A percentile compares a stretch with the other conserved stretches of the same genome.
Conservation (phyloP, 2,329 filamentous ascomycete species). For the Paramyrothecium sp. region DNA sequence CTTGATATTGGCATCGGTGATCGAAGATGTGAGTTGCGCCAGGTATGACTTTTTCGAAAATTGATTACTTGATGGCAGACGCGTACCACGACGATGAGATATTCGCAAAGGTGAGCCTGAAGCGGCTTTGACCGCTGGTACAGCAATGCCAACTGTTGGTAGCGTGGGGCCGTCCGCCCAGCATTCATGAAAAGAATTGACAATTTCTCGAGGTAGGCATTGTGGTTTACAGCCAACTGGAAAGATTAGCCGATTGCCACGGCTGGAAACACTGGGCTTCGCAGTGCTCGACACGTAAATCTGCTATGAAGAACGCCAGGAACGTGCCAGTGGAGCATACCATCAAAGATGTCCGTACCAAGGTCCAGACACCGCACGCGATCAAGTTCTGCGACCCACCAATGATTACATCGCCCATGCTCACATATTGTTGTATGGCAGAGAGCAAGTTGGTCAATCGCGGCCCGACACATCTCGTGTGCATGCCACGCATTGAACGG, state of each 20-base stretch:
- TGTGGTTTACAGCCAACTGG: constrained; percentile 26
- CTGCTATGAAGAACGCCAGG: not conserved
- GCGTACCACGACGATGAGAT: constrained; percentile 36
- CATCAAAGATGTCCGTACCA: constrained; percentile 38
- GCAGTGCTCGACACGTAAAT: too few relatives aligned
- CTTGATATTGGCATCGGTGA: constrained; percentile 30
- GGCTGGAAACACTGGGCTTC: too few relatives aligned
- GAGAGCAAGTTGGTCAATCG: constrained; percentile 38
- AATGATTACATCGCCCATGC: constrained; percentile 32
- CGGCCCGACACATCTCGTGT: constrained; percentile 33
- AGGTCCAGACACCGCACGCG: constrained; percentile 42
- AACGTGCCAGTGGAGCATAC: constrained; percentile 20
- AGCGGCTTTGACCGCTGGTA: constrained; percentile 35
- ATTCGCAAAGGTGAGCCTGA: constrained; percentile 34
- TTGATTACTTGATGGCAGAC: constrained; percentile 34
- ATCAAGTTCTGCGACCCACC: constrained; percentile 43
- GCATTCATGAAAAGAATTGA: constrained; percentile 38
- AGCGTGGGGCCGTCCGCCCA: constrained; percentile 36
- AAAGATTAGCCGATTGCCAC: not conserved
- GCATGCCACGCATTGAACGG: constrained; percentile 7
- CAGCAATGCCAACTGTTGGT: constrained; percentile 34
- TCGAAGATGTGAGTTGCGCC: constrained; percentile 23
- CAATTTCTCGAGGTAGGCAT: constrained; percentile 34
- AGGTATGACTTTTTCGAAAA: constrained; percentile 30
- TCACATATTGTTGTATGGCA: constrained; percentile 39